phyloP scores from a whole-genome alignment of 257 asterid species.

The Ligustrum vulgare region DNA sequence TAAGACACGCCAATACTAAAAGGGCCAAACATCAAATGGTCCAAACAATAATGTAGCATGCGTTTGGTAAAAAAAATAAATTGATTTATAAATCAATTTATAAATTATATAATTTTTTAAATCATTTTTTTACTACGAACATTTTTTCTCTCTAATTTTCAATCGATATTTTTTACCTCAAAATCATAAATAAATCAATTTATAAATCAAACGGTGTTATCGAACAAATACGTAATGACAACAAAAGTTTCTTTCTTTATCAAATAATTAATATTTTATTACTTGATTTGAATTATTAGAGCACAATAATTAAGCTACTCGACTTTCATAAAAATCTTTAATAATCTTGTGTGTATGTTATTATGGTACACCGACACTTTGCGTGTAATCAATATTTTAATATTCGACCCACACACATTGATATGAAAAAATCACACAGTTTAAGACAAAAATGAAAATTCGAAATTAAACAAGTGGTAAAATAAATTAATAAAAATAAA shows the following conservation, averaged over 20 bases:
- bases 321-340: not conserved
- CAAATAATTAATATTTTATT: not conserved
- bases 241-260: not conserved
- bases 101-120: no score
- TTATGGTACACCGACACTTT: not conserved
- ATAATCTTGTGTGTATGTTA: not conserved
- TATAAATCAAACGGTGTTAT: no score
- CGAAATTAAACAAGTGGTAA: not conserved
- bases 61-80: no score
- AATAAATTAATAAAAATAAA: not conserved
- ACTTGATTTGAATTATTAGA: constrained; percentile 1
- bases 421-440: not conserved
- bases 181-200: no score
- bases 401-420: not conserved
- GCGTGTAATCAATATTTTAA: no score
- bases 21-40: not conserved
- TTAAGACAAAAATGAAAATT: not conserved
- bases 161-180: no score
- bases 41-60: not conserved
- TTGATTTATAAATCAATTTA: no score
- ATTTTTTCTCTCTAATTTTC: no score
- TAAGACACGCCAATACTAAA: not conserved
- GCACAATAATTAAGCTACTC: not conserved
- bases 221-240: no score
- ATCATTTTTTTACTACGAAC: no score